A percentile compares a stretch with the other conserved stretches of the same genome.
Evolutionary conservation across 345 rosid species (phyloP).

Genomic region (Eutrema yunnanense): DNA sequence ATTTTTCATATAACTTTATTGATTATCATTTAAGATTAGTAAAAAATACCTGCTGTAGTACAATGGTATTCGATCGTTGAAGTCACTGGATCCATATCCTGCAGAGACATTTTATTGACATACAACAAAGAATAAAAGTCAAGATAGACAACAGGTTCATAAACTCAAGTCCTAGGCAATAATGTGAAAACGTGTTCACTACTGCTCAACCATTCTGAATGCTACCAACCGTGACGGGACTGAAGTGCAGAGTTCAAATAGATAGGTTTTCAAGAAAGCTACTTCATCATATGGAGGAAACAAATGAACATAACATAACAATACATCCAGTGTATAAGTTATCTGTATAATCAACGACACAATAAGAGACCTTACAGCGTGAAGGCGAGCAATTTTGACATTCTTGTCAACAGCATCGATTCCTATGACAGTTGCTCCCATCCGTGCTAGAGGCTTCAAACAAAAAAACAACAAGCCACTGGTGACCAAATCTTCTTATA

Average conservation of each 20-base stretch:
- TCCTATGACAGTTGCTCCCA: slow-evolving; percentile 96
- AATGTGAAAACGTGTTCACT: neutral
- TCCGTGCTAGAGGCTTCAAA: slow-evolving; percentile 87
- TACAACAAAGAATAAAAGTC: neutral
- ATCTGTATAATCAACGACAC: neutral
- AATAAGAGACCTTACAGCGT: slow-evolving; percentile 62
- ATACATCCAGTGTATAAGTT: neutral
- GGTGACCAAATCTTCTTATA: slow-evolving; percentile 1
- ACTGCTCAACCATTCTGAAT: neutral
- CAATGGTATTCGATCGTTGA: slow-evolving; percentile 71
- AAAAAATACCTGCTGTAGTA: slow-evolving; percentile 74
- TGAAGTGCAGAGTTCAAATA: neutral
- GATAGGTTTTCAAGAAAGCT: neutral
- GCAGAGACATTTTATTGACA: slow-evolving; percentile 17
- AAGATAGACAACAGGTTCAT: neutral
- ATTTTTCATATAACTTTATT: neutral
- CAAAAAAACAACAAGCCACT: slow-evolving; percentile 7
- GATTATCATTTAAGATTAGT: slow-evolving; percentile 1
- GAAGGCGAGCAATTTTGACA: slow-evolving; percentile 81
- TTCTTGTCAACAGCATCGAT: slow-evolving; percentile 93
- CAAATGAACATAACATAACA: neutral
- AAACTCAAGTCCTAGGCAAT: neutral
- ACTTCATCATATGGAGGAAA: neutral
- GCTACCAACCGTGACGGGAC: neutral
- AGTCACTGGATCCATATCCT: slow-evolving; percentile 78